phyloP scores from a whole-genome alignment of 2,329 filamentous ascomycete genomes.

The Aspergillus fischeri region DNA sequence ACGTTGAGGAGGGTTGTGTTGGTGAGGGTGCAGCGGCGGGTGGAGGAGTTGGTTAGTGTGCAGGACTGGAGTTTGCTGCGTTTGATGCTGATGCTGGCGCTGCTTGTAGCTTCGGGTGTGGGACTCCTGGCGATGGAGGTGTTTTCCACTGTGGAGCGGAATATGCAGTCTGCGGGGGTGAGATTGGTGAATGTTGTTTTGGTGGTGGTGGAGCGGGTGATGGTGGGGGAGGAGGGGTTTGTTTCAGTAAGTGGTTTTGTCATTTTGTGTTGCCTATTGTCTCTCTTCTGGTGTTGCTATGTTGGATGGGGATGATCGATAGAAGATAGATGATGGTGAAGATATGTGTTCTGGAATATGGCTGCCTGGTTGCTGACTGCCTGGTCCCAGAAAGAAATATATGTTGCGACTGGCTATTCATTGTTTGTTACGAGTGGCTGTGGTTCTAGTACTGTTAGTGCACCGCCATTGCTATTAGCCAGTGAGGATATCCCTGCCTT shows the following conservation, averaged over 20 bases:
- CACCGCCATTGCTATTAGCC: not conserved
- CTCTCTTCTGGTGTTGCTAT: no score
- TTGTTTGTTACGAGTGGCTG: not conserved
- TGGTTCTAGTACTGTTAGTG: not conserved
- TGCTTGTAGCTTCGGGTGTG: not conserved
- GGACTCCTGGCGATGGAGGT: slow-evolving; percentile 1
- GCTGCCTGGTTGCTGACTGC: not conserved
- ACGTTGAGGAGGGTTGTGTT: slow-evolving; percentile 16
- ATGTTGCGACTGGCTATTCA: not conserved
- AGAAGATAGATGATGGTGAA: not conserved
- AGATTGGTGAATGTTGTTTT: slow-evolving; percentile 12
- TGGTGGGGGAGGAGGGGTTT: not conserved
- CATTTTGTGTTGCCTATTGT: not conserved
- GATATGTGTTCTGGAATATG: not conserved
- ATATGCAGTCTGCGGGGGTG: slow-evolving; percentile 7
- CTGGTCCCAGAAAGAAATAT: not conserved
- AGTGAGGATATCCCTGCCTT: not conserved
- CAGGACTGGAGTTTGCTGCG: slow-evolving; percentile 15
- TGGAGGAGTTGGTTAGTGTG: slow-evolving; percentile 10
- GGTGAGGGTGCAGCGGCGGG: slow-evolving; percentile 10
- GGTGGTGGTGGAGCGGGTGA: slow-evolving; percentile 9
- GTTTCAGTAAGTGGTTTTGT: not conserved
- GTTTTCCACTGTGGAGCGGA: slow-evolving; percentile 4
- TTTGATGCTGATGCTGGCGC: slow-evolving; percentile 7
- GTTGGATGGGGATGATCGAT: not conserved